These are phyloP conservation scores for Cladobotryum protrusum DNA, from an alignment of 2,329 filamentous ascomycete genomes.

Conservation along the genomic window DNA sequence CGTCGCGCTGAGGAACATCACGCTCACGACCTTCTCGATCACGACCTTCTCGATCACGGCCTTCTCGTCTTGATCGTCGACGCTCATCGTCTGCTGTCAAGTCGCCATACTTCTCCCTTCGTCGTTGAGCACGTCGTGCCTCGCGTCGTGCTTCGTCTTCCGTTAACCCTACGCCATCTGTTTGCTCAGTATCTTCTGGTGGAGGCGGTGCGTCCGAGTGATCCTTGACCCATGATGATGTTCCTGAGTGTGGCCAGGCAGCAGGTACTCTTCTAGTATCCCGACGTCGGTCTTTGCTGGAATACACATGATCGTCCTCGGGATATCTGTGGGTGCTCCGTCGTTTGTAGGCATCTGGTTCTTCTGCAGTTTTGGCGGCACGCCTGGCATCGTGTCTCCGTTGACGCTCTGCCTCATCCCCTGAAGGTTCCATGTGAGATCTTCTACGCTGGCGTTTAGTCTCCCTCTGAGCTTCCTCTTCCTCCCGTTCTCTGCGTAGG, in stretches of 20 bases:
- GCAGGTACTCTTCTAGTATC: constrained; percentile 29
- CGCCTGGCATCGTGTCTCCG: constrained; percentile 48
- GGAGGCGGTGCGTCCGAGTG: constrained; percentile 56
- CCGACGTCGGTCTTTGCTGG: constrained; percentile 30
- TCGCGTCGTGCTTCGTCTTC: constrained; percentile 47
- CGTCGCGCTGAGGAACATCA: constrained; percentile 24
- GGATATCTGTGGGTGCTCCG: constrained; percentile 35
- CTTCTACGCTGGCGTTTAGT: constrained; percentile 46
- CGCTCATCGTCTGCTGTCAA: constrained; percentile 36
- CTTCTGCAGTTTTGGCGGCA: constrained; percentile 36
- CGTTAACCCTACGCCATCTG: constrained; percentile 27
- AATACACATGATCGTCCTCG: constrained; percentile 41
- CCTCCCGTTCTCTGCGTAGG: constrained; percentile 41
- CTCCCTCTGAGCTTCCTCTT: constrained; percentile 39
- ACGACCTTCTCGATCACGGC: constrained; percentile 27
- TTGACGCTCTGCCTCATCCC: constrained; percentile 49
- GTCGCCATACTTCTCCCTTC: constrained; percentile 38
- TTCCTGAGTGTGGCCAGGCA: constrained; percentile 57
- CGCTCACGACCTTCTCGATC: constrained; percentile 15
- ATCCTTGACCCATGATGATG: constrained; percentile 61
- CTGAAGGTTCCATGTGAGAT: constrained; percentile 35
- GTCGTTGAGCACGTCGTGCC: constrained; percentile 39
- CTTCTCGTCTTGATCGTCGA: constrained; percentile 38
- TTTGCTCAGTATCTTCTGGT: constrained; percentile 35
- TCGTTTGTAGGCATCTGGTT: constrained; percentile 27